A percentile compares a stretch with the other conserved stretches of the same genome.
These are phyloP conservation scores for Aspergillus sp. DNA, from an alignment of 2,329 filamentous ascomycete species.

Conservation along the genomic window DNA sequence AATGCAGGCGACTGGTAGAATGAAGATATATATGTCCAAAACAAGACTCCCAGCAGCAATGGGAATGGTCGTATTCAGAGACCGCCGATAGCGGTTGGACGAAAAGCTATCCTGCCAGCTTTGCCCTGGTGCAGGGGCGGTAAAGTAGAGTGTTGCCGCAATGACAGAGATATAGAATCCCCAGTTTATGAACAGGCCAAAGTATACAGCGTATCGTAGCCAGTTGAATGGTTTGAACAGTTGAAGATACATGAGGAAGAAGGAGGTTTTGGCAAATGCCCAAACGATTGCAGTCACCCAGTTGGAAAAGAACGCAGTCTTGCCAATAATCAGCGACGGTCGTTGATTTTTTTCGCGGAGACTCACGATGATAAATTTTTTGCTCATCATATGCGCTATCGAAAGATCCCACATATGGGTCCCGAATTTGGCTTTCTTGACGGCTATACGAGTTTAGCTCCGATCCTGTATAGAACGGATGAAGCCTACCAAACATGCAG, in stretches of 20 bases:
- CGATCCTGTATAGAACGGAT: constrained; percentile 8
- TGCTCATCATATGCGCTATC: neutral
- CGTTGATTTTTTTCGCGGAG: neutral
- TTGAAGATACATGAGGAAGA: neutral
- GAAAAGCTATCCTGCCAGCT: neutral
- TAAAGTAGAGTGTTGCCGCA: neutral
- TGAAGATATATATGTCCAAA: constrained; percentile 1
- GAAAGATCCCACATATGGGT: neutral
- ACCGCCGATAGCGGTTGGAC: neutral
- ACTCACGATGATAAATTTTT: neutral
- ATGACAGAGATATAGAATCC: neutral
- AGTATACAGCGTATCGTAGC: neutral
- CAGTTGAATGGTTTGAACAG: neutral
- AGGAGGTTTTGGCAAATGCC: neutral
- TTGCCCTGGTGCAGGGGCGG: neutral
- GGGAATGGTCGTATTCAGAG: neutral
- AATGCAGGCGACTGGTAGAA: neutral
- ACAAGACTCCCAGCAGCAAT: neutral
- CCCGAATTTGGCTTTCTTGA: constrained; percentile 1
- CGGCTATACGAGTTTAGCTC: constrained; percentile 6
- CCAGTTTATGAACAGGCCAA: neutral
- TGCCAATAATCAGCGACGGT: neutral
- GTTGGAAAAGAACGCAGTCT: neutral
- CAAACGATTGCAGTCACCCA: neutral
- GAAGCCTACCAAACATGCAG: neutral